phyloP scores from a whole-genome alignment of 768 basidiomycete genomes.

The Pulveroboletus sp. region DNA sequence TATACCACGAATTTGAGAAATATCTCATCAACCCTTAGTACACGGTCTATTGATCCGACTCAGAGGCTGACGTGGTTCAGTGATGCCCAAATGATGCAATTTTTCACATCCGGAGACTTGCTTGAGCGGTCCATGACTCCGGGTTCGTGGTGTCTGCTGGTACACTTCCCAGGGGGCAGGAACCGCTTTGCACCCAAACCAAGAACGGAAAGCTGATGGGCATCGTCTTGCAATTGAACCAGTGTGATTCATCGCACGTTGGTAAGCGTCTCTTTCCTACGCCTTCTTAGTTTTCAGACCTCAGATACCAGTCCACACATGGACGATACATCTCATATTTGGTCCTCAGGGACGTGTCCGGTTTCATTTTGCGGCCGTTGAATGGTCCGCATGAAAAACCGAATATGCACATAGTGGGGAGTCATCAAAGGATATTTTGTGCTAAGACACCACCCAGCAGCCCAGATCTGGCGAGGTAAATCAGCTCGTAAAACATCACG shows the following conservation, averaged over 20 bases:
- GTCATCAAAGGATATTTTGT: not conserved
- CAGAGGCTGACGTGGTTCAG: too few species aligned
- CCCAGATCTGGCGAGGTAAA: too few species aligned
- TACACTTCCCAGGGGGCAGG: conserved; percentile 39
- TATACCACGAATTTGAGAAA: conserved; percentile 6
- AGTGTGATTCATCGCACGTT: not conserved
- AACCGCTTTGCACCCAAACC: conserved; percentile 41
- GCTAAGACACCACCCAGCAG: not conserved
- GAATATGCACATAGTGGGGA: not conserved
- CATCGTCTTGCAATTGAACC: too few species aligned
- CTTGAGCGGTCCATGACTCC: conserved; percentile 37
- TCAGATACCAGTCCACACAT: not conserved
- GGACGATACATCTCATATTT: not conserved
- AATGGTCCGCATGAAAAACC: not conserved
- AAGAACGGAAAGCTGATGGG: conserved; percentile 64
- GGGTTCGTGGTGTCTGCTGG: conserved; percentile 38
- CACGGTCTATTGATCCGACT: too few species aligned
- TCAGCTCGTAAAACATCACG: too few species aligned
- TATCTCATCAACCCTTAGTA: too few species aligned
- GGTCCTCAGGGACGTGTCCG: not conserved
- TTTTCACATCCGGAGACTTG: conserved; percentile 34
- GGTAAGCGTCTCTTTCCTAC: not conserved
- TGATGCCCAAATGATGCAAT: conserved; percentile 42
- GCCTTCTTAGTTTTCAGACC: not conserved
- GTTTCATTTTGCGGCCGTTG: not conserved